Conservation (phyloP, 768 basidiomycete genomes). For the Lactarius quietus region DNA sequence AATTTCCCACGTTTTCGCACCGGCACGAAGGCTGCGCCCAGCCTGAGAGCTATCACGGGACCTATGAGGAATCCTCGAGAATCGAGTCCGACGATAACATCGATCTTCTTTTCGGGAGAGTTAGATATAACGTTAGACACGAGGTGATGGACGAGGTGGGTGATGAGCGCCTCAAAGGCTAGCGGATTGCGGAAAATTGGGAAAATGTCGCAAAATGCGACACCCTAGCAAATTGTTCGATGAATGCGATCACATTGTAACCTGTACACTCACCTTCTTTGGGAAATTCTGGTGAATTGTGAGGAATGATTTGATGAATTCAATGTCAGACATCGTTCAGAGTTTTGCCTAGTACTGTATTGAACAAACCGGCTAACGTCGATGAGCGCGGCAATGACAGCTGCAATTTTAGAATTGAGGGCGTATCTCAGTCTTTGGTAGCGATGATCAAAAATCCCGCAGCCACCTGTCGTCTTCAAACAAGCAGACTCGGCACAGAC, state of each 20-base stretch:
- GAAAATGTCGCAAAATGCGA: constrained; percentile 93
- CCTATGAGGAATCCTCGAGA: constrained; percentile 95
- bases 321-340: constrained; percentile 66
- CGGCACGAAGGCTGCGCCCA: constrained; percentile 94
- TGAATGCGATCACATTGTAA: neutral
- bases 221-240: constrained; percentile 50
- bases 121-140: constrained; percentile 69
- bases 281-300: constrained; percentile 75
- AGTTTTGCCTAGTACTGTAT: neutral
- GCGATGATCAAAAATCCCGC: neutral
- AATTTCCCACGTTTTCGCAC: constrained; percentile 93
- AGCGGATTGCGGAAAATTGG: constrained; percentile 85
- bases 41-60: constrained; percentile 83
- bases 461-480: neutral
- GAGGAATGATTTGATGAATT: constrained; percentile 60
- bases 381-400: neutral
- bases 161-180: constrained; percentile 87
- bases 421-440: neutral
- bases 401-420: neutral
- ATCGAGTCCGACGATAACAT: constrained; percentile 93
- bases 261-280: constrained; percentile 62
- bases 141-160: constrained; percentile 82
- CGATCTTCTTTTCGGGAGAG: constrained; percentile 63
- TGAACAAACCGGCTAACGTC: neutral
- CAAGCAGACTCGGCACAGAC: no score